Evolutionary conservation across 495 filamentous ascomycete genomes (phyloP).

Genomic region (Penicillium waksmanii): DNA sequence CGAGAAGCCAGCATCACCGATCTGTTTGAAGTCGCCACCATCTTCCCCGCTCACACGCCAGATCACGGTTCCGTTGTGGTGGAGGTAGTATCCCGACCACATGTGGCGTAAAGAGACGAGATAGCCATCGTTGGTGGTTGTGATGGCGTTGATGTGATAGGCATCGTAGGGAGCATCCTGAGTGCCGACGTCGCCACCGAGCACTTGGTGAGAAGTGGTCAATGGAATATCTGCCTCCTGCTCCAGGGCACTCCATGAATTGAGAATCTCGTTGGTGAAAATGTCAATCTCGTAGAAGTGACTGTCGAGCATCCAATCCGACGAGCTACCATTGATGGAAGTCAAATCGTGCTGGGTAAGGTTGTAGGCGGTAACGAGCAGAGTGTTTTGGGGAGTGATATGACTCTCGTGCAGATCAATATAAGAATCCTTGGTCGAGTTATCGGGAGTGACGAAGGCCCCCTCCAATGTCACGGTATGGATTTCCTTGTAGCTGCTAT

Average conservation of each 20-base stretch:
- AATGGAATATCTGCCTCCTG: slow-evolving; percentile 26
- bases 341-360: slow-evolving; percentile 52
- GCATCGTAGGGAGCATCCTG: slow-evolving; percentile 40
- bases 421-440: slow-evolving; percentile 31
- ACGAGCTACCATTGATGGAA: slow-evolving; percentile 35
- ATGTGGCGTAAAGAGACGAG: slow-evolving; percentile 43
- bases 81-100: slow-evolving; percentile 41
- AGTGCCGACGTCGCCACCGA: slow-evolving; percentile 22
- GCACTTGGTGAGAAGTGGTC: slow-evolving; percentile 32
- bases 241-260: slow-evolving; percentile 38
- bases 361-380: slow-evolving; percentile 60
- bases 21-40: slow-evolving; percentile 46
- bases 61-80: slow-evolving; percentile 39
- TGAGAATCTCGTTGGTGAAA: slow-evolving; percentile 34
- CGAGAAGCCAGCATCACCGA: slow-evolving; percentile 43
- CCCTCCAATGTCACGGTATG: slow-evolving; percentile 37
- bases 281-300: slow-evolving; percentile 51
- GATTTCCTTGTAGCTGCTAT: slow-evolving; percentile 44
- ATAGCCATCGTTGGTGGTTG: slow-evolving; percentile 39
- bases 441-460: slow-evolving; percentile 35
- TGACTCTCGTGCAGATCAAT: slow-evolving; percentile 54
- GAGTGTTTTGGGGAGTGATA: slow-evolving; percentile 50
- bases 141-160: slow-evolving; percentile 46
- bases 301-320: slow-evolving; percentile 51
- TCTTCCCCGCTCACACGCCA: slow-evolving; percentile 46